Evolutionary conservation across 2,329 filamentous ascomycete species (phyloP), one percentile per base, ranked within the genome.

Genomic region (Xylariaceae sp.): DNA sequence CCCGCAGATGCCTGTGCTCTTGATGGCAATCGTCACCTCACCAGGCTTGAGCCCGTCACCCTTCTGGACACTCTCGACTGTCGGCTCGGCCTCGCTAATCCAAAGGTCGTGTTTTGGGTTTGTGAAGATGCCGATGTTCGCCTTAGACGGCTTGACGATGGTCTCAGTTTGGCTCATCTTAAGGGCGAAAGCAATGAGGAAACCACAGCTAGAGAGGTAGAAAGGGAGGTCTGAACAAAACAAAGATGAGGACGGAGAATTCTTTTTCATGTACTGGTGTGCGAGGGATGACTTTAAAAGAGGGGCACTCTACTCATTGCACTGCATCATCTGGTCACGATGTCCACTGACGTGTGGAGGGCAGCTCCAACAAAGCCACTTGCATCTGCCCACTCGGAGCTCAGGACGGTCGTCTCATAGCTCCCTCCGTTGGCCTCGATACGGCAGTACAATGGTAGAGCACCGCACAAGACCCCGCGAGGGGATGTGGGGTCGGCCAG

Each of bases 1-100:
- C 81, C 92, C 92, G 75, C 93, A 97, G 61, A 97, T 97, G 46
- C 93, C 93, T 6, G 92, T 96, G 70, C 88, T 95, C 70, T 92
- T 88, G 67, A 97, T 82, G 44, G 88, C 88, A 52, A 97, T 68
- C 21, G 88, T 90, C 39, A 96, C 89, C 70, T 96, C 86, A 41
- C 91, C 92, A 20, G 79, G 76, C 69, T 86, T 83, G 59, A 96
- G 72, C 40, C 75, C 77, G 42, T 82, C 71, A 37, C 81, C 85
- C 23, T 79, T 78, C 54, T 83, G 73, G 46, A 94, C 83, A 51
- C 82, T 82, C 64, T 94, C 86, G 21, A 88, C 70, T 36, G 79
- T 83, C 4, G 92, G 92, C 57, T 81, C 76, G 11, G 91, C 83
- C 54, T 88, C 83, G 45, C 78, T 86, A 50, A 96, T 81, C 88